Evolutionary conservation across 116 monocot genomes (phyloP).

Genomic region (Posidonia oceanica): DNA sequence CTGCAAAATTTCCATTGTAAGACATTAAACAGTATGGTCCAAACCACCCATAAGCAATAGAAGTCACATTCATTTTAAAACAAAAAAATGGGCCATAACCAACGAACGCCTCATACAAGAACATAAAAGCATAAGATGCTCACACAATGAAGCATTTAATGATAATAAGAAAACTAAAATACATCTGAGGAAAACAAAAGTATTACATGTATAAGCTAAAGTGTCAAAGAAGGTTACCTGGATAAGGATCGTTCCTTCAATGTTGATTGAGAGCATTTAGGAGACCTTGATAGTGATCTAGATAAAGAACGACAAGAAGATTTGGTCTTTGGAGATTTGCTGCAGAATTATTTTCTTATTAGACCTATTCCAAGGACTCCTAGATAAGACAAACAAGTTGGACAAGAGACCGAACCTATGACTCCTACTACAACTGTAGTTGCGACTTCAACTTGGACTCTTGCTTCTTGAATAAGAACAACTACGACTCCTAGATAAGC

Average conservation of each 20-base stretch:
- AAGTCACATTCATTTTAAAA: no score
- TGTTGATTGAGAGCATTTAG: conserved; percentile 30
- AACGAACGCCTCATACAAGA: no score
- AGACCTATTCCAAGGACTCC: not conserved
- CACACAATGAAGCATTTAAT: no score
- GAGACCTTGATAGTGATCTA: conserved; percentile 54
- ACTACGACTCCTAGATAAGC: conserved; percentile 46
- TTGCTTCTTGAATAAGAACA: conserved; percentile 41
- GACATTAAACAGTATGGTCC: no score
- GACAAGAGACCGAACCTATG: conserved; percentile 30
- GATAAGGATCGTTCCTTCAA: conserved; percentile 46
- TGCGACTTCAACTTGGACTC: conserved; percentile 24
- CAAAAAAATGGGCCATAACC: no score
- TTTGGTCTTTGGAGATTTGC: conserved; percentile 63
- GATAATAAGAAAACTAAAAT: no score
- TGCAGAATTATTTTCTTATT: conserved; percentile 13
- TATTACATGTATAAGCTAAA: no score
- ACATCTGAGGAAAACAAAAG: no score
- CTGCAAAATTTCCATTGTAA: no score
- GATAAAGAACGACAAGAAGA: conserved; percentile 31
- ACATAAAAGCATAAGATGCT: no score
- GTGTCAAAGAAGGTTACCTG: conserved; percentile 25
- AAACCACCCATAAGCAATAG: no score
- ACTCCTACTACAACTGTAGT: conserved; percentile 39
- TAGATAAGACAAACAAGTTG: not conserved